phyloP scores from a whole-genome alignment of 1,139 yeast species.

The Diutina neorugosa region DNA sequence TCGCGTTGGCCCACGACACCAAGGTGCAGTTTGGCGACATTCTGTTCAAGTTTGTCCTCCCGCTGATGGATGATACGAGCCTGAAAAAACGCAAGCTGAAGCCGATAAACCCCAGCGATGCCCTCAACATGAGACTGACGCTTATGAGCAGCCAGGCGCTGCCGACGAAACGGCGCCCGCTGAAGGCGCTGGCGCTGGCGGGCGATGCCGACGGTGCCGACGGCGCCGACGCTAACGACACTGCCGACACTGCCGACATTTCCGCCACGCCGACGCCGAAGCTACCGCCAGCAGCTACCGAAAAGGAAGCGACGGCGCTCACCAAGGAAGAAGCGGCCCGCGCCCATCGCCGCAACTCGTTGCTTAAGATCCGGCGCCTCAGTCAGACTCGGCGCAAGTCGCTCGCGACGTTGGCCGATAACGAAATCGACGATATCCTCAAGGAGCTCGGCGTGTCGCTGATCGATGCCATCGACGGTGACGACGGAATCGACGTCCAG shows the following conservation, averaged over 20 bases:
- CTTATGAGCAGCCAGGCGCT: constrained; percentile 12
- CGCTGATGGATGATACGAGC: constrained; percentile 30
- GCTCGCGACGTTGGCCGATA: constrained; percentile 27
- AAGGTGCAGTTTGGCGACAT: constrained; percentile 90
- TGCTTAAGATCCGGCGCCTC: constrained; percentile 14
- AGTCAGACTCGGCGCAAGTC: constrained; percentile 30
- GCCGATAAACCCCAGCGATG: constrained; percentile 42
- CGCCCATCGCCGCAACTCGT: background rate
- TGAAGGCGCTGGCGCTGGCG: constrained; percentile 4
- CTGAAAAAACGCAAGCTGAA: constrained; percentile 8
- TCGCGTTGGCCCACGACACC: constrained; percentile 69
- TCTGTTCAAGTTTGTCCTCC: constrained; percentile 75
- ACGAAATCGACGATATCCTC: constrained; percentile 28
- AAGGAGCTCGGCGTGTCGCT: constrained; percentile 12
- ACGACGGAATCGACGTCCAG: background rate
- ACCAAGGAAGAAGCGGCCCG: background rate
- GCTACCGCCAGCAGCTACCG: background rate
- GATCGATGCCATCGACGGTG: constrained; percentile 2
- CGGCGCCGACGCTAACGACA: constrained; percentile 9
- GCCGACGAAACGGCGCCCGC: constrained; percentile 7
- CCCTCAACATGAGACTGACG: constrained; percentile 37
- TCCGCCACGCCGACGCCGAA: background rate
- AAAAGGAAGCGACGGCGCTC: background rate
- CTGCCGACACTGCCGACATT: background rate
- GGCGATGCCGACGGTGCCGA: constrained; percentile 4